Evolutionary conservation across 176 grass and related monocot species (phyloP), one percentile per base, ranked within the genome.

Genomic region (Carex cristatella): DNA sequence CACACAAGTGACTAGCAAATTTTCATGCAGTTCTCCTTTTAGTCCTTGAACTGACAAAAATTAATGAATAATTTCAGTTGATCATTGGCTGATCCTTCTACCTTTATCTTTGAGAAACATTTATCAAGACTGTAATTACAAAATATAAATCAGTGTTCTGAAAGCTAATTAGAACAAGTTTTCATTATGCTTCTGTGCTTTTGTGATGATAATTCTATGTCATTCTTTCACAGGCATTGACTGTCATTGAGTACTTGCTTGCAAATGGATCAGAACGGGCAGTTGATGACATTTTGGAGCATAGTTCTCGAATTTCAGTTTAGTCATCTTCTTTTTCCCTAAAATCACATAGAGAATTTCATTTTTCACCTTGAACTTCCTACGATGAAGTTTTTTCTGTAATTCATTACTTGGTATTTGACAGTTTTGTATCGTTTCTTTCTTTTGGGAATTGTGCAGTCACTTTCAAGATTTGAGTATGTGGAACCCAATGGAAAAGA

Each of bases 401-500:
- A 6, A 31, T 49, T 57, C 63, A 11, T 84, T 85, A 42, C 78
- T 72, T 82, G 40, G 4, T 30, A 4, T 56, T 83, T 73, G 78
- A 61, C 18, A 63, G 84, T 69, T 82, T 88, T 62, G 85, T 81
- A 30, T 82, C 44, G 64, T n/a, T 80, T 67, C 32, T 85, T 16
- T 91, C 56, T 85, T 64, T 73, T 81, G 35, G 79, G 48, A 68
- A 63, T 82, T 44, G 28, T 91, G 32, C 87, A 94, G 93, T 89
- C 89, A 85, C 91, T 95, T 84, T 94, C 93, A 68, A 92, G 86
- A 88, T 99, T 99, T 88, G 93, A 96, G 44, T 95, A 94, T 94
- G 88, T 96, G 33, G 93, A 99, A 63, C 91, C 97, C 68, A 99
- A 94, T 88, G 91, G 97, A 87, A 99, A 99, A 84, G 97, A 99